These are phyloP conservation scores for Ophiostoma populinum DNA, from an alignment of 2,329 filamentous ascomycete genomes.

Conservation along the genomic window DNA sequence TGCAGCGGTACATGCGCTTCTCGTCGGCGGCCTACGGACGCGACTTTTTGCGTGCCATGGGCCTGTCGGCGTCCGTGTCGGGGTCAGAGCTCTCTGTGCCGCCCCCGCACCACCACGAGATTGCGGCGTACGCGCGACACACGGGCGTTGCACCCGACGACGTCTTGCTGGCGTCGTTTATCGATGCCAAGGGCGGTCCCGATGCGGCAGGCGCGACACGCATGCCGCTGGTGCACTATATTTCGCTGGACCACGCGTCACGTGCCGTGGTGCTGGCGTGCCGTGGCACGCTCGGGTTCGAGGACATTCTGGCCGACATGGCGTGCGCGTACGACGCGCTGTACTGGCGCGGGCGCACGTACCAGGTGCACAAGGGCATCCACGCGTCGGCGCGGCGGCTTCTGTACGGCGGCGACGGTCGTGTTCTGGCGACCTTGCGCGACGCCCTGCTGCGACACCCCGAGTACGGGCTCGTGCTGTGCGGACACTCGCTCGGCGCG, in stretches of 20 bases:
- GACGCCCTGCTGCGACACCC: constrained; percentile 48
- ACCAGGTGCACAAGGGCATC: constrained; percentile 59
- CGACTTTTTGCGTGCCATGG: constrained; percentile 44
- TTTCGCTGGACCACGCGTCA: constrained; percentile 53
- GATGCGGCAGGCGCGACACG: constrained; percentile 48
- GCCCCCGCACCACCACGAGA: constrained; percentile 33
- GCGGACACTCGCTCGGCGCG: constrained; percentile 52
- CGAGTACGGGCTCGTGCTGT: constrained; percentile 53
- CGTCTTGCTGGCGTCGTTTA: constrained; percentile 51
- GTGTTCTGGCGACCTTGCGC: constrained; percentile 48
- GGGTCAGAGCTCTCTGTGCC: too few relatives aligned
- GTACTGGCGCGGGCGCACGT: constrained; percentile 42
- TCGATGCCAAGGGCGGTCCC: constrained; percentile 50
- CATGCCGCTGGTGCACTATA: constrained; percentile 55
- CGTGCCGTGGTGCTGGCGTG: constrained; percentile 58
- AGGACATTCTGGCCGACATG: constrained; percentile 57
- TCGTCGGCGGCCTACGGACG: constrained; percentile 50
- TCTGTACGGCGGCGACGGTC: constrained; percentile 48
- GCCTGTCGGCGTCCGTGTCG: constrained; percentile 31
- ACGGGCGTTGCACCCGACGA: constrained; percentile 39
- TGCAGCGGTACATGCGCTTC: constrained; percentile 48
- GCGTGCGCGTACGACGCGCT: constrained; percentile 56
- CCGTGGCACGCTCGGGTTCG: constrained; percentile 54
- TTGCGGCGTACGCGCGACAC: constrained; percentile 46
- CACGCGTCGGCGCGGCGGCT: constrained; percentile 53